Conservation (phyloP, 495 filamentous ascomycete genomes). For the Aspergillus mulundensis region DNA sequence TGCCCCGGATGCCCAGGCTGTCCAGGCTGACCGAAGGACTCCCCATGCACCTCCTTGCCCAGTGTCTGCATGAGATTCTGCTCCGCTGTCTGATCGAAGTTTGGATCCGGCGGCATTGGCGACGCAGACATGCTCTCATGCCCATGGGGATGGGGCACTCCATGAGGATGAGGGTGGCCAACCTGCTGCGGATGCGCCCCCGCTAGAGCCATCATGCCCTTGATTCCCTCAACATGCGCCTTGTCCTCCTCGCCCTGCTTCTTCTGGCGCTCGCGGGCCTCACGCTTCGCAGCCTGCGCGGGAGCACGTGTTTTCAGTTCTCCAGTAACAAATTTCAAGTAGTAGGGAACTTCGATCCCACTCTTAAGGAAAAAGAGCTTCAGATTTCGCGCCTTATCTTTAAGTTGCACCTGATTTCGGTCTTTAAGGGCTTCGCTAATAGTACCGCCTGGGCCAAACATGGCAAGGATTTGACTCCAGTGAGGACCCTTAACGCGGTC, state of each 20-base stretch:
- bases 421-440: constrained; percentile 86
- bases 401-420: constrained; percentile 90
- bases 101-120: constrained; percentile 38
- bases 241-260: constrained; percentile 66
- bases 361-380: constrained; percentile 96
- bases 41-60: constrained; percentile 45
- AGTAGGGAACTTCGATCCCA: constrained; percentile 87
- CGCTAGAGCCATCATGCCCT: constrained; percentile 63
- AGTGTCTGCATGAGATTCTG: constrained; percentile 49
- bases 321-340: constrained; percentile 85
- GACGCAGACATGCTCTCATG: constrained; percentile 46
- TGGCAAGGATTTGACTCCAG: constrained; percentile 89
- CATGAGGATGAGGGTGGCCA: neutral
- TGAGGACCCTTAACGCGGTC: constrained; percentile 91
- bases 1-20: constrained; percentile 20
- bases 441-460: constrained; percentile 80
- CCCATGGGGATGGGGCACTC: constrained; percentile 15
- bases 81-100: constrained; percentile 44
- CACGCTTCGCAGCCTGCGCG: constrained; percentile 73
- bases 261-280: constrained; percentile 68
- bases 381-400: constrained; percentile 91
- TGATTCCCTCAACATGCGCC: constrained; percentile 65
- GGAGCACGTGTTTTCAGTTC: constrained; percentile 92
- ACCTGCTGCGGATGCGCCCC: constrained; percentile 41
- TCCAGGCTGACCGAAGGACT: constrained; percentile 29